Evolutionary conservation across 768 basidiomycete species (phyloP).

Genomic region (Tephrocybe rancida): DNA sequence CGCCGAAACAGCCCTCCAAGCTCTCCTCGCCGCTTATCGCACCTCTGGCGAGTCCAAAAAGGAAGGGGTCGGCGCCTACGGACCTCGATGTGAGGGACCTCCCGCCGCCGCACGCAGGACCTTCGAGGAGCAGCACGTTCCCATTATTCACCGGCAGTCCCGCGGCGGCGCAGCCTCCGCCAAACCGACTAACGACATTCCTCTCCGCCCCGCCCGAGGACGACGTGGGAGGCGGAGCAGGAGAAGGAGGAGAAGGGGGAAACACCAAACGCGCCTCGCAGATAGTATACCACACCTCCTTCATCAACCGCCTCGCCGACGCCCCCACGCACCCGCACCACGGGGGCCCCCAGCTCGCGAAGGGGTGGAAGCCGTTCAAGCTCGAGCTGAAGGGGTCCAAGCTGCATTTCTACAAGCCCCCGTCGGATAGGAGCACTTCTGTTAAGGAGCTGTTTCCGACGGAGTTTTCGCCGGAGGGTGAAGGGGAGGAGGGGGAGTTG

Average conservation of each 20-base stretch:
- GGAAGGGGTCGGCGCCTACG: conserved; percentile 51
- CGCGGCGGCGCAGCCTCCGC: conserved; percentile 2
- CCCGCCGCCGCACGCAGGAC: background rate
- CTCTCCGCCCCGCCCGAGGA: conserved; percentile 53
- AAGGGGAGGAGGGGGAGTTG: conserved; percentile 43
- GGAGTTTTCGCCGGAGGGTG: conserved; percentile 53
- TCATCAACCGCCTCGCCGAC: conserved; percentile 73
- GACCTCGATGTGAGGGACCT: conserved; percentile 33
- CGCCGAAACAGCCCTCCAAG: conserved; percentile 72
- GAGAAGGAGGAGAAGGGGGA: conserved; percentile 26
- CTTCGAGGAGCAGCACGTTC: conserved; percentile 14
- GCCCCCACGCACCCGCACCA: conserved; percentile 42
- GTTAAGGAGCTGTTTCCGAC: conserved; percentile 79
- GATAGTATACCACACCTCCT: conserved; percentile 73
- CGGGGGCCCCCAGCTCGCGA: conserved; percentile 43
- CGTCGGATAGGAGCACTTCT: conserved; percentile 61
- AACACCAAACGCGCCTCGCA: conserved; percentile 71
- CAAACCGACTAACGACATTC: conserved; percentile 33
- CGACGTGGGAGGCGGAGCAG: conserved; percentile 41
- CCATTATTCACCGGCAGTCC: conserved; percentile 10
- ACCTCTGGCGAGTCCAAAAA: conserved; percentile 56
- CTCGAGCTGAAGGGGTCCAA: conserved; percentile 84
- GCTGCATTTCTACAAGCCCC: conserved; percentile 85
- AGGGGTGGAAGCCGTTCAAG: conserved; percentile 89
- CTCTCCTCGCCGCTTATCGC: conserved; percentile 56